A percentile compares a stretch with the other conserved stretches of the same genome.
Evolutionary conservation across 176 grass and related monocot genomes (phyloP).

Genomic region (Puya raimondii): DNA sequence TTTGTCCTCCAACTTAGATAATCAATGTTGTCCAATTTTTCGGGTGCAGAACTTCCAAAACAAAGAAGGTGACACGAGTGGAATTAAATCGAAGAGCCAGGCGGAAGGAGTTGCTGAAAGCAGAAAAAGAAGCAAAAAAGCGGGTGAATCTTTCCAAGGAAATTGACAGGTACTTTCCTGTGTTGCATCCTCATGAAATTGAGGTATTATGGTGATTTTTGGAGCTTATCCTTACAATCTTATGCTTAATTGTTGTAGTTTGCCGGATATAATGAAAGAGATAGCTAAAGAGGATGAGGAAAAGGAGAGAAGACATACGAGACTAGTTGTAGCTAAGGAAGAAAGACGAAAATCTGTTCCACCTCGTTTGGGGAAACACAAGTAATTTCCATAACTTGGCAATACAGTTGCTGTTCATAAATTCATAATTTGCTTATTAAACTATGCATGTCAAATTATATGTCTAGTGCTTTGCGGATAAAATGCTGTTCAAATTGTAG

Average conservation of each 20-base stretch:
- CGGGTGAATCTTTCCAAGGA: conserved; percentile 53
- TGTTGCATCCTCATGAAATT: conserved; percentile 1
- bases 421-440: not conserved
- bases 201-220: not conserved
- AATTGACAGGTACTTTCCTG: conserved; percentile 63
- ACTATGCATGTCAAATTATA: not conserved
- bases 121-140: conserved; percentile 61
- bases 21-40: not conserved
- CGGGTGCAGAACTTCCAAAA: conserved; percentile 48
- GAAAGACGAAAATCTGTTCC: conserved; percentile 69
- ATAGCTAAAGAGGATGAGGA: conserved; percentile 92
- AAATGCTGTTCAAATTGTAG: no score
- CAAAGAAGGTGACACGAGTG: conserved; percentile 78
- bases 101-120: conserved; percentile 62
- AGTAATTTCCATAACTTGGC: conserved; percentile 35
- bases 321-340: conserved; percentile 50
- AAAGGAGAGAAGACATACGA: conserved; percentile 51
- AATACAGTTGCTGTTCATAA: not conserved
- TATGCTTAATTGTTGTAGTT: conserved; percentile 32
- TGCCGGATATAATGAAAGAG: conserved; percentile 73
- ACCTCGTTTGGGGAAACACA: conserved; percentile 82
- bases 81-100: conserved; percentile 74
- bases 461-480: no score
- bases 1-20: not conserved
- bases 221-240: not conserved